Conservation (phyloP, 768 basidiomycete species). For the Leucocoprinus sp. region DNA sequence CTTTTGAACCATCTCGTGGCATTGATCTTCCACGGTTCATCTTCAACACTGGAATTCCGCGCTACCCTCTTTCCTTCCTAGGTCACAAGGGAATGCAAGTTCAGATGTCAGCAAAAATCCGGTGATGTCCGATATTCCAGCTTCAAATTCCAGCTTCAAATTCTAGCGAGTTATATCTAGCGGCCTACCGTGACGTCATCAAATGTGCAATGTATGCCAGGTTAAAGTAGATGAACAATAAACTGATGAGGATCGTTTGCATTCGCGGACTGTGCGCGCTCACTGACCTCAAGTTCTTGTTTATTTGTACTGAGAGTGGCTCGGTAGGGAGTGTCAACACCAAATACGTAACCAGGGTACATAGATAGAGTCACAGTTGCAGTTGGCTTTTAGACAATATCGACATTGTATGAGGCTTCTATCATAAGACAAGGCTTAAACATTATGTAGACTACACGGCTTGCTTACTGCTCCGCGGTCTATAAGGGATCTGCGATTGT, state of each 20-base stretch:
- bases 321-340: neutral
- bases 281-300: neutral
- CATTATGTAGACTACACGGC: slow-evolving; percentile 1
- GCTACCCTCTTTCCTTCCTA: too few species aligned
- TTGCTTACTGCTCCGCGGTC: slow-evolving; percentile 12
- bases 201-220: neutral
- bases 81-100: neutral
- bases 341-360: too few species aligned
- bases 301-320: neutral
- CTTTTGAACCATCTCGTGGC: slow-evolving; percentile 10
- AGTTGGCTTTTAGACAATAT: neutral
- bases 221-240: neutral
- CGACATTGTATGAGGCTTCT: neutral
- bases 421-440: slow-evolving; percentile 3
- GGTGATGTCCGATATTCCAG: neutral
- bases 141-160: neutral
- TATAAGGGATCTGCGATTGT: slow-evolving; percentile 10
- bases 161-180: neutral
- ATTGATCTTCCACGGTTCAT: neutral
- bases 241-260: neutral
- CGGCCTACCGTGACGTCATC: neutral
- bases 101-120: slow-evolving; percentile 2
- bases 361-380: neutral
- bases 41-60: neutral
- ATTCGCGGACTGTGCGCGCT: neutral